Percentiles rank a stretch among this genome's conserved stretches.
Evolutionary conservation across 768 basidiomycete genomes (phyloP).

Genomic region (Pisolithus tinctorius): DNA sequence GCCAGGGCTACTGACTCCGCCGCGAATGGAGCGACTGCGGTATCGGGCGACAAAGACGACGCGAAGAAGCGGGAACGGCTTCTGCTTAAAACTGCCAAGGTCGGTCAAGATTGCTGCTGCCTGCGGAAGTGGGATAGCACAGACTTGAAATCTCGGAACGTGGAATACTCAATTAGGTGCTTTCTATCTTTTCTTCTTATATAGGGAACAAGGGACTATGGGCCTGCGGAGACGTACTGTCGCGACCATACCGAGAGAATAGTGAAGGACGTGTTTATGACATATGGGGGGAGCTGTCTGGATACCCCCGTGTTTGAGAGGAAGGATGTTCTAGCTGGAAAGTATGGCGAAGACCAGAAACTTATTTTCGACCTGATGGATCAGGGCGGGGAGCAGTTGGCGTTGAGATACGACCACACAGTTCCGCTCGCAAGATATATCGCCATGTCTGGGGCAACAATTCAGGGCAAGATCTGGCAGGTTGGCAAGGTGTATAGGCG

Average conservation of each 20-base stretch:
- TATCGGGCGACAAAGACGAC: slow-evolving; percentile 31
- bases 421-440: slow-evolving; percentile 94
- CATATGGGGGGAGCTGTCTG: slow-evolving; percentile 85
- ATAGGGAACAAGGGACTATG: slow-evolving; percentile 93
- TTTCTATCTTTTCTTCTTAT: background rate
- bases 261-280: slow-evolving; percentile 82
- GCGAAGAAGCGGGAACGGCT: slow-evolving; percentile 64
- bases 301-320: slow-evolving; percentile 99
- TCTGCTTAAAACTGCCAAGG: slow-evolving; percentile 92
- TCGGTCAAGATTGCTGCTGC: slow-evolving; percentile 26
- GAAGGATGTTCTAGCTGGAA: slow-evolving; percentile 91
- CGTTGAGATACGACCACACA: slow-evolving; percentile 92
- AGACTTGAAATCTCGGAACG: background rate
- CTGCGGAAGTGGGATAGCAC: slow-evolving; percentile 1
- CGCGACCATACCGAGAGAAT: slow-evolving; percentile 85
- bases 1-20: slow-evolving; percentile 21
- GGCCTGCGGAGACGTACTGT: slow-evolving; percentile 87
- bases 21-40: slow-evolving; percentile 24
- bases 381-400: slow-evolving; percentile 95
- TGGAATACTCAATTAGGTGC: slow-evolving; percentile 8
- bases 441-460: slow-evolving; percentile 88
- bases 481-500: slow-evolving; percentile 98
- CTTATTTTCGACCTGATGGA: slow-evolving; percentile 97
- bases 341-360: slow-evolving; percentile 97
- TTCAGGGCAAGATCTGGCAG: slow-evolving; percentile 87